Evolutionary conservation across 192 early-diverging fungal genomes (phyloP).

Genomic region (Coemansia sp.): DNA sequence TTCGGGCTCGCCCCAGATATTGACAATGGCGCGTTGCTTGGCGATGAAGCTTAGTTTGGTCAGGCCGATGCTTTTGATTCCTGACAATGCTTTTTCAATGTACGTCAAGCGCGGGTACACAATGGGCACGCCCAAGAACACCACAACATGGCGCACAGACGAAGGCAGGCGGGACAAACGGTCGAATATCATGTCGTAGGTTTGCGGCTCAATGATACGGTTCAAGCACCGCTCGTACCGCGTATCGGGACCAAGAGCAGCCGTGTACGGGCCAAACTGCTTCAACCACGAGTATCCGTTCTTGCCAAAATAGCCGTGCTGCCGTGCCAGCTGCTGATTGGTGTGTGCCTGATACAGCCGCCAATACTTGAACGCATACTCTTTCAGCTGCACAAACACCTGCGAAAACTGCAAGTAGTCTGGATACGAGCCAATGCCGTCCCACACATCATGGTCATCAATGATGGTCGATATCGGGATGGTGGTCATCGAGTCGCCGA

Average conservation of each 20-base stretch:
- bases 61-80: slow-evolving; percentile 56
- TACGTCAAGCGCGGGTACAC: slow-evolving; percentile 72
- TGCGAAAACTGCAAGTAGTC: slow-evolving; percentile 65
- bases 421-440: slow-evolving; percentile 85
- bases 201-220: slow-evolving; percentile 59
- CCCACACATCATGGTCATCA: slow-evolving; percentile 88
- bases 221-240: slow-evolving; percentile 69
- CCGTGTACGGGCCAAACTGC: slow-evolving; percentile 65
- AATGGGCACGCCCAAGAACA: slow-evolving; percentile 72
- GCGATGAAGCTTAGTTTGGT: slow-evolving; percentile 56
- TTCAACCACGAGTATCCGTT: slow-evolving; percentile 63
- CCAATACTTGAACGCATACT: slow-evolving; percentile 73
- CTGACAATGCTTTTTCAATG: slow-evolving; percentile 66
- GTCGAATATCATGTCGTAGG: slow-evolving; percentile 63
- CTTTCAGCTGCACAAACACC: slow-evolving; percentile 73
- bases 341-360: slow-evolving; percentile 84
- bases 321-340: slow-evolving; percentile 56
- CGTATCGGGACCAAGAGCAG: slow-evolving; percentile 68
- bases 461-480: slow-evolving; percentile 77
- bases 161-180: slow-evolving; percentile 47
- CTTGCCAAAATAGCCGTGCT: slow-evolving; percentile 59
- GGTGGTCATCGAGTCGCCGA: slow-evolving; percentile 68
- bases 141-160: slow-evolving; percentile 65
- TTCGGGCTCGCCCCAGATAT: slow-evolving; percentile 79
- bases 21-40: slow-evolving; percentile 58